Base-by-base conservation (phyloP, 2,329 filamentous ascomycete species). In the Septoria petroselini region DNA sequence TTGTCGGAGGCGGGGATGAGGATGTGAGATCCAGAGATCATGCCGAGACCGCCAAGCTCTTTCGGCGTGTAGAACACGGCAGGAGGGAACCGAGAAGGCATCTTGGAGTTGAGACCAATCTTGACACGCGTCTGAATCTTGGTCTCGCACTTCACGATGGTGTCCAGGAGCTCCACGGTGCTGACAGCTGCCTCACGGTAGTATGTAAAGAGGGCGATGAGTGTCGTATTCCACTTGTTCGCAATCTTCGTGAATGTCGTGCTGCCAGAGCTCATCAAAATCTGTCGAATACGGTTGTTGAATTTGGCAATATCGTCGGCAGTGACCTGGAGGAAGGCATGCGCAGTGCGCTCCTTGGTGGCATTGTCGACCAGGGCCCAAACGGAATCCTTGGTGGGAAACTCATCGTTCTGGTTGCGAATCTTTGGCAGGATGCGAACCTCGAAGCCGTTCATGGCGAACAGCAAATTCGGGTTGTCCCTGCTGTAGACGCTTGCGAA, bases 231-330 rank as follows among this genome's bases (percentile, higher is more conserved):
- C 93, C 94, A 98, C 74, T 98, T 98, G 74, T 98, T 98, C 39
- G 94, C 93, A 65, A 98, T 98, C 79, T 98, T 98, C 38, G 93
- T 98, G 73, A 98, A 98, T 0, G 93, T 98, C 0, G 93, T 98
- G 4, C 89, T 95, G n/a, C 93, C 94, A 51, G 93, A 97, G 8
- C 91, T 97, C 93, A 98, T 98, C 49, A 98, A 78, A 67, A 98
- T 98, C 66, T 98, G 93, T 52, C 93, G 84, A 65, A 98, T 98
- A 34, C 94, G 85, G 70, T 98, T 98, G 73, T 98, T 98, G 78
- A 98, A 98, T 71, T 97, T 97, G 59, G 91, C 86, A 41, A 98
- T 91, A 65, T 98, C 93, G 66, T 97, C 93, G 65, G 97, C 91
- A 0, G 93, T 97, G 17, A 98, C 93, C 65, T 97, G 91, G 46